Percentiles rank a stretch among this genome's conserved stretches.
Conservation (phyloP, 495 filamentous ascomycete species). For the Lophium mytilinum region DNA sequence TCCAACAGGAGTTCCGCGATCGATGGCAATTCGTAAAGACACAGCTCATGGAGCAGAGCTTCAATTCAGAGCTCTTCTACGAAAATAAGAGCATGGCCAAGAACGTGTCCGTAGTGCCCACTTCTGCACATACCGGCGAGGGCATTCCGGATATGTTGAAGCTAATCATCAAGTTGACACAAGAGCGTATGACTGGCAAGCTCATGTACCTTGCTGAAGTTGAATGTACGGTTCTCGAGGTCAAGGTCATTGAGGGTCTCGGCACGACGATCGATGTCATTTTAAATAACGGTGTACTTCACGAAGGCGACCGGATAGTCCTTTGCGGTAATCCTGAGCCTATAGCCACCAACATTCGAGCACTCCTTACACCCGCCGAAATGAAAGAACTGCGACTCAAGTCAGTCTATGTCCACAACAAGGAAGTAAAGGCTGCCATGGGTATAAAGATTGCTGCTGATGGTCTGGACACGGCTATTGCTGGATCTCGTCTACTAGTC, state of each 20-base stretch:
- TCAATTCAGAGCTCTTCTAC: conserved; percentile 94
- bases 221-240: conserved; percentile 95
- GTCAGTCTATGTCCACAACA: conserved; percentile 95
- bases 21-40: conserved; percentile 86
- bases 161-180: conserved; percentile 80
- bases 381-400: conserved; percentile 92
- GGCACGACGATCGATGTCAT: conserved; percentile 99
- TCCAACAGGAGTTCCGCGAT: conserved; percentile 90
- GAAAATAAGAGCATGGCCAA: conserved; percentile 96
- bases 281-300: conserved; percentile 88
- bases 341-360: conserved; percentile 91
- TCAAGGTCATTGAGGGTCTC: conserved; percentile 97
- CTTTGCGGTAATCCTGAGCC: conserved; percentile 91
- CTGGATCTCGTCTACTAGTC: conserved; percentile 87
- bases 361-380: conserved; percentile 88
- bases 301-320: conserved; percentile 90
- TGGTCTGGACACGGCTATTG: conserved; percentile 92
- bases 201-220: conserved; percentile 98
- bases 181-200: conserved; percentile 95
- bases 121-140: conserved; percentile 94
- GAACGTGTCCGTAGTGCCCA: conserved; percentile 90
- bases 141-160: conserved; percentile 99
- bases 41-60: conserved; percentile 89
- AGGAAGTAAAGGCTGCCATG: conserved; percentile 95
- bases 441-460: conserved; percentile 99